Percentiles rank a stretch among this genome's conserved stretches.
phyloP scores from a whole-genome alignment of 176 grass and related monocot genomes.

The Oryza australiensis region DNA sequence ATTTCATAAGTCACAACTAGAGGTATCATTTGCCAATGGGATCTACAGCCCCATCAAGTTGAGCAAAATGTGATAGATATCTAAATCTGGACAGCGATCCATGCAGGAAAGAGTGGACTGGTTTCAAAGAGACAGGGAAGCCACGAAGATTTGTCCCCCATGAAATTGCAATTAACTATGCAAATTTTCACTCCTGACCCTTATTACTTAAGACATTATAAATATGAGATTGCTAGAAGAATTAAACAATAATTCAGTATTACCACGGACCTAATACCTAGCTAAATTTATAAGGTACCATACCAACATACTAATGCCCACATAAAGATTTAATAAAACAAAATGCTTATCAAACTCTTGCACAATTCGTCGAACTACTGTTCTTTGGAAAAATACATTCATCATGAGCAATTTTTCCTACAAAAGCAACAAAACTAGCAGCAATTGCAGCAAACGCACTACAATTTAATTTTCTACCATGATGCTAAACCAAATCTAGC shows the following conservation, averaged over 20 bases:
- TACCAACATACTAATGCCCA: neutral
- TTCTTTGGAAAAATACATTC: neutral
- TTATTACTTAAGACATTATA: neutral
- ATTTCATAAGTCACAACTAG: neutral
- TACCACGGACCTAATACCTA: neutral
- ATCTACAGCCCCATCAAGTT: neutral
- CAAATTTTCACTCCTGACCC: neutral
- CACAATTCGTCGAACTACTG: neutral
- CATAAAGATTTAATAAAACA: neutral
- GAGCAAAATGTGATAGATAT: neutral
- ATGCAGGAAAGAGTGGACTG: neutral
- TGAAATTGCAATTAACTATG: neutral
- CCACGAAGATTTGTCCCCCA: neutral
- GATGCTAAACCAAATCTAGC: conserved; percentile 15
- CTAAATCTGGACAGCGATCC: neutral
- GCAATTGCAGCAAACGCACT: neutral
- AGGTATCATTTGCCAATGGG: neutral
- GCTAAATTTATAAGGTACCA: neutral
- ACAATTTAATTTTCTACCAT: neutral
- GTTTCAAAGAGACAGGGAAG: conserved; percentile 6
- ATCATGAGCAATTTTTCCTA: neutral
- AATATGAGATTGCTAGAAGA: neutral
- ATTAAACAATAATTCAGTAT: neutral
- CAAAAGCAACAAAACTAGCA: neutral
- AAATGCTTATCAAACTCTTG: neutral